Evolutionary conservation across 768 basidiomycete species (phyloP).

Genomic region (Lactarius deliciosus): DNA sequence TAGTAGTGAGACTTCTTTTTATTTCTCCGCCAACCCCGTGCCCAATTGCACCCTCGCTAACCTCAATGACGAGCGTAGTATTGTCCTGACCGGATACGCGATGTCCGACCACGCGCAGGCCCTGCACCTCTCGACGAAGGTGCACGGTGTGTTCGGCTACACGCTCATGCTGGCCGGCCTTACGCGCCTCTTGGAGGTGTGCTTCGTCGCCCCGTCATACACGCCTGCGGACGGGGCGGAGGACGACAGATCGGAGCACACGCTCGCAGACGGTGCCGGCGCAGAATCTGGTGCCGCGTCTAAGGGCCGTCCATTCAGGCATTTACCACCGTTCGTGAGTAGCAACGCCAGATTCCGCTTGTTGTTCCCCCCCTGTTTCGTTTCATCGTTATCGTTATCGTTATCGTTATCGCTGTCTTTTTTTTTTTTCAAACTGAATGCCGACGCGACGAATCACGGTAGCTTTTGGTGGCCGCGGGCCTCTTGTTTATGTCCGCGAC

Average conservation of each 20-base stretch:
- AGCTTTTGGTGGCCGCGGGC: constrained; percentile 33
- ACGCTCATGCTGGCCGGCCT: constrained; percentile 83
- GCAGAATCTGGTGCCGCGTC: constrained; percentile 33
- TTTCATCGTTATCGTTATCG: background rate
- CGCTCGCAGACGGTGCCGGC: constrained; percentile 46
- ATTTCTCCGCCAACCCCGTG: constrained; percentile 11
- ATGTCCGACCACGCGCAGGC: constrained; percentile 90
- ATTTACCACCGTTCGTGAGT: constrained; percentile 87
- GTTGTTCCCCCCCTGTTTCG: background rate
- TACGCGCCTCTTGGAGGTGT: constrained; percentile 79
- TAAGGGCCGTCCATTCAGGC: constrained; percentile 64
- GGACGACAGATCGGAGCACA: constrained; percentile 65
- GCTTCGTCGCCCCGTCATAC: constrained; percentile 57
- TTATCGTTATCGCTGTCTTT: background rate
- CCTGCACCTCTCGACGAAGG: constrained; percentile 80
- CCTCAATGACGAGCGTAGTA: constrained; percentile 41
- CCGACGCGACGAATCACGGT: constrained; percentile 73
- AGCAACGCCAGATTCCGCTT: background rate
- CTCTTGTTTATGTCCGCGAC: constrained; percentile 91
- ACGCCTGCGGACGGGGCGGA: constrained; percentile 42
- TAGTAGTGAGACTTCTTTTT: constrained; percentile 32
- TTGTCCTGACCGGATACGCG: constrained; percentile 90
- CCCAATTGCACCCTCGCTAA: constrained; percentile 15
- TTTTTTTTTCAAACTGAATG: constrained; percentile 38
- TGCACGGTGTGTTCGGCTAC: constrained; percentile 82